Evolutionary conservation across 768 basidiomycete genomes (phyloP), one percentile per base, ranked within the genome.

Genomic region (Hemileccinum impolitum): DNA sequence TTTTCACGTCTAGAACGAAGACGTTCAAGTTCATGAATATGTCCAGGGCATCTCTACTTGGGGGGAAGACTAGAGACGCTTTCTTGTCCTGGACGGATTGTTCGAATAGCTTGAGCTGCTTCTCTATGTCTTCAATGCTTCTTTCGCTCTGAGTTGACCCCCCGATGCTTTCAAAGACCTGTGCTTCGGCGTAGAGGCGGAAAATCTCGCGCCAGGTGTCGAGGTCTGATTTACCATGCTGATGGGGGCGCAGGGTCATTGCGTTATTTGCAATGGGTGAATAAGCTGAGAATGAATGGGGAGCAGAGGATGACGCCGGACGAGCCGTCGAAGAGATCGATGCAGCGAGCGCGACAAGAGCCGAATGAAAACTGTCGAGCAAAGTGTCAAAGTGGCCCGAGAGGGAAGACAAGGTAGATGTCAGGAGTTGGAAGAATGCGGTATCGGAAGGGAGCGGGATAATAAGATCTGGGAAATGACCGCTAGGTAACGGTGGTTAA

Each of bases 191-290:
- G 66, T 95, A 96, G 3, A 94, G 68, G 50, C 84, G 83, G 61
- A 97, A 95, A 25, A 96, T 85, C 67, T 91, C 84, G 19, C 94
- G 74, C 94, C 94, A 96, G 6, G 81, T 76, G 62, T 90, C 92
- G 8, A 97, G 68, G 57, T 97, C 94, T 11, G 68, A 50, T 62
- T 69, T 52, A 36, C 67, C 47, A 54, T 68, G 56, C 15, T 39
- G 19, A 56, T 57, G 1, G 73, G 76, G 62, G 78, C 76, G 8
- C 73, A 72, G 12, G 72, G 72, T 49, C 18, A 23, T 38, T 3
- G 46, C 46, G 30, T 67, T 66, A 30, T 25, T 13, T 18, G 47
- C 42, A 1, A 53, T 36, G 30, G 51, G 39, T 2, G 73, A 71
- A 48, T 72, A 63, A 5, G 70, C 56, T 3, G 64, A 63, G 55